Evolutionary conservation across 768 basidiomycete species (phyloP).

Genomic region (Tricholoma terreum): DNA sequence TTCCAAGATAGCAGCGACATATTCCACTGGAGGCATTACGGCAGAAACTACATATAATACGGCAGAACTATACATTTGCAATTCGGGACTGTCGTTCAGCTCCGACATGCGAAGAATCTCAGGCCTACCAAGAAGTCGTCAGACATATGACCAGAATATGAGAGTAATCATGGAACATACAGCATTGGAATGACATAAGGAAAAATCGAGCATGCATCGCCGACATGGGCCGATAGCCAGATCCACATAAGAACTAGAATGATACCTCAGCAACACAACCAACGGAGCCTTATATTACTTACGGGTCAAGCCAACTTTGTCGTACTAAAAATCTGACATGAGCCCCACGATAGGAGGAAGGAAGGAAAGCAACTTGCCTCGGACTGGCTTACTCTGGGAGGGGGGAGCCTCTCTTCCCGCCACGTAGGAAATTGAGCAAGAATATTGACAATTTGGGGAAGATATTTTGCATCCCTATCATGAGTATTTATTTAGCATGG

Average conservation of each 20-base stretch:
- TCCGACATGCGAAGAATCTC: constrained; percentile 90
- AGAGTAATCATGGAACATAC: constrained; percentile 42
- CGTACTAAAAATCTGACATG: constrained; percentile 49
- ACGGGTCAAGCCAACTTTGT: constrained; percentile 87
- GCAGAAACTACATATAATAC: constrained; percentile 82
- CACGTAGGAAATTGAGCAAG: constrained; percentile 58
- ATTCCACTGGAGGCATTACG: constrained; percentile 68
- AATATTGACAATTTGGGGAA: constrained; percentile 54
- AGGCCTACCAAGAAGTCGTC: constrained; percentile 46
- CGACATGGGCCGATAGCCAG: constrained; percentile 71
- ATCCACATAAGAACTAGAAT: constrained; percentile 74
- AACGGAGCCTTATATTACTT: constrained; percentile 23
- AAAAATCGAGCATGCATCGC: constrained; percentile 72
- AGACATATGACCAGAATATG: background rate
- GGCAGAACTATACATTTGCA: constrained; percentile 77
- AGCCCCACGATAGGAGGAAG: constrained; percentile 9
- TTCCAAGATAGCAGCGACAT: constrained; percentile 56
- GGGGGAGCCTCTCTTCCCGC: constrained; percentile 76
- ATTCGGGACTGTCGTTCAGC: constrained; percentile 78
- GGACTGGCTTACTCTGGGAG: constrained; percentile 84
- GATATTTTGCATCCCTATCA: constrained; percentile 52
- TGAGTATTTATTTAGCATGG: constrained; percentile 7
- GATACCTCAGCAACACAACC: constrained; percentile 15
- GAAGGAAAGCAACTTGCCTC: constrained; percentile 38
- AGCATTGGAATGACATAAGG: constrained; percentile 76